Evolutionary conservation across 345 rosid species (phyloP).

Genomic region (Citrus trifoliata): DNA sequence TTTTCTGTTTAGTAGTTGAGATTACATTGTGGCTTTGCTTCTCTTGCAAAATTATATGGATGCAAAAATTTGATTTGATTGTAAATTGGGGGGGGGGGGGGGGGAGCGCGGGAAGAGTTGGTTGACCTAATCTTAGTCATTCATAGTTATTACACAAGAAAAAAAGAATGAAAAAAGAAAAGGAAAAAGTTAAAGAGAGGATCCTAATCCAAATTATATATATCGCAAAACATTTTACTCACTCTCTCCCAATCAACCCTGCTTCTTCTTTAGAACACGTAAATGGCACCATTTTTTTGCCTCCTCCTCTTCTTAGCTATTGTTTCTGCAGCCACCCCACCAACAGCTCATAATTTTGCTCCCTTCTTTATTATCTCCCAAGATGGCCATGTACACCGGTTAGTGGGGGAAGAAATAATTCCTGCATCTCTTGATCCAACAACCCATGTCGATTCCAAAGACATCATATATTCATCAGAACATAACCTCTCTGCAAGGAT

Average conservation of each 20-base stretch:
- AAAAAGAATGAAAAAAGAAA: no score
- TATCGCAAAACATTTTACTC: background rate
- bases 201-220: no score
- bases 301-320: background rate
- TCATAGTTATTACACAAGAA: no score
- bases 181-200: no score
- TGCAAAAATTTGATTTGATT: no score
- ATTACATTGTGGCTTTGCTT: background rate
- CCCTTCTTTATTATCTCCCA: slow-evolving; percentile 33
- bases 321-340: slow-evolving; percentile 19
- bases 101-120: no score
- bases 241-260: background rate
- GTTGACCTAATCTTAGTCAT: no score
- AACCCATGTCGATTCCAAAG: slow-evolving; percentile 50
- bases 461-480: slow-evolving; percentile 21
- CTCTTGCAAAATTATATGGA: background rate
- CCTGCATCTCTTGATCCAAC: slow-evolving; percentile 38
- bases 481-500: slow-evolving; percentile 30
- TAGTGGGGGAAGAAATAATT: slow-evolving; percentile 21
- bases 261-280: background rate
- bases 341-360: slow-evolving; percentile 28
- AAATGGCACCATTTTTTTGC: background rate
- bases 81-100: no score
- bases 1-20: background rate
- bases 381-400: slow-evolving; percentile 56